Evolutionary conservation across 2,329 filamentous ascomycete genomes (phyloP).

Genomic region (Colletotrichum sp.): DNA sequence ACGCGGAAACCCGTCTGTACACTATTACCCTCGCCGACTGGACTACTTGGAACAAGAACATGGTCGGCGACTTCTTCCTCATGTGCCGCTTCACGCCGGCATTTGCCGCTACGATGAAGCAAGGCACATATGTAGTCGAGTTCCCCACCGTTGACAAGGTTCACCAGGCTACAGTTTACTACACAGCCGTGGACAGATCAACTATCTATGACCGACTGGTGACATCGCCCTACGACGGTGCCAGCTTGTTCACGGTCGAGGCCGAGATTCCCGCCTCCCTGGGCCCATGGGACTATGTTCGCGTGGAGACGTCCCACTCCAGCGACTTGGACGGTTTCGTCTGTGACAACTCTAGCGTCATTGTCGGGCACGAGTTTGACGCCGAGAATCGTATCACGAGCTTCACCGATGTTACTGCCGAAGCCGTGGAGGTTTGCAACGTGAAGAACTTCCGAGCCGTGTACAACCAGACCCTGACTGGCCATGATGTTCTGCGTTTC

Average conservation of each 20-base stretch:
- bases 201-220: not conserved
- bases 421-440: constrained; percentile 1
- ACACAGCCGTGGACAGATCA: constrained; percentile 5
- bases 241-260: not conserved
- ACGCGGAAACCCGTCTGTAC: not conserved
- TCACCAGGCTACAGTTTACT: not conserved
- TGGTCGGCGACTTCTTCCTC: constrained; percentile 18
- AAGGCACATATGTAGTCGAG: constrained; percentile 13
- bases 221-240: not conserved
- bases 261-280: not conserved
- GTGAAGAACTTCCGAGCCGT: constrained; percentile 7
- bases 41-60: constrained; percentile 20
- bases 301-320: not conserved
- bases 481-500: constrained; percentile 8
- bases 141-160: constrained; percentile 8
- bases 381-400: not conserved
- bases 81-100: constrained; percentile 16
- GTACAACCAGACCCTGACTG: not conserved
- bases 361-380: not conserved
- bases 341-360: constrained; percentile 14
- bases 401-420: not conserved
- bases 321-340: constrained; percentile 8
- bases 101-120: not conserved
- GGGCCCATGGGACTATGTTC: constrained; percentile 16
- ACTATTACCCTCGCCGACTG: not conserved